Conservation (phyloP, 441 rosid species). For the Brassica hybrid region DNA sequence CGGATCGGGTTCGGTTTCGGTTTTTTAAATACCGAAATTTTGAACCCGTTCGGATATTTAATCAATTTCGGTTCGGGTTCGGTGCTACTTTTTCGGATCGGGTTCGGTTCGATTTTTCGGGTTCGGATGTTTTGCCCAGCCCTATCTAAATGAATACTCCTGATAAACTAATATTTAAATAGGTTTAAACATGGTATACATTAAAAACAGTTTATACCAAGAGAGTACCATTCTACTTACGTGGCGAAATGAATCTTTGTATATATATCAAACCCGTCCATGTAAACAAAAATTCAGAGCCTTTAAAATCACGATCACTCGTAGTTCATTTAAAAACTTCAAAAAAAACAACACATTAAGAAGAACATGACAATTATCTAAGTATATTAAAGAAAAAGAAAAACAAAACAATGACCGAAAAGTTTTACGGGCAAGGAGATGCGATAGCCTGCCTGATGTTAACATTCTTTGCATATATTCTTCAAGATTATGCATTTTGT, state of each 20-base stretch:
- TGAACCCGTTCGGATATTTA: too few relatives aligned
- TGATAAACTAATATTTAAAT: too few relatives aligned
- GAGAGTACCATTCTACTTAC: background rate
- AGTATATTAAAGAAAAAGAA: background rate
- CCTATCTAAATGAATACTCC: too few relatives aligned
- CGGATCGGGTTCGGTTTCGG: too few relatives aligned
- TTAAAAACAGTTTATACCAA: too few relatives aligned
- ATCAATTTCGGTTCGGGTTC: too few relatives aligned
- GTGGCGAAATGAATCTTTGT: background rate
- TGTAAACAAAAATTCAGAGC: background rate
- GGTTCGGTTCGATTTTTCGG: too few relatives aligned
- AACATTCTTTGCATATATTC: conserved; percentile 2
- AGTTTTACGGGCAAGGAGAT: conserved; percentile 2
- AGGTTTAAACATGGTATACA: too few relatives aligned
- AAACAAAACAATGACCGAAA: background rate
- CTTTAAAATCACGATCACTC: background rate
- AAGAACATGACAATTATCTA: background rate
- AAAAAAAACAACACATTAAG: conserved; percentile 2
- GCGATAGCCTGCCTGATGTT: background rate
- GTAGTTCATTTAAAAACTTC: background rate
- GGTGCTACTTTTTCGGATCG: too few relatives aligned
- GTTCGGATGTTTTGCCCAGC: too few relatives aligned
- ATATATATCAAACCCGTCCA: background rate
- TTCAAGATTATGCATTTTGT: conserved; percentile 12
- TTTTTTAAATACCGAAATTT: too few relatives aligned